These are phyloP conservation scores for Cubamyces lactineus DNA, from an alignment of 768 basidiomycete species.

Conservation along the genomic window DNA sequence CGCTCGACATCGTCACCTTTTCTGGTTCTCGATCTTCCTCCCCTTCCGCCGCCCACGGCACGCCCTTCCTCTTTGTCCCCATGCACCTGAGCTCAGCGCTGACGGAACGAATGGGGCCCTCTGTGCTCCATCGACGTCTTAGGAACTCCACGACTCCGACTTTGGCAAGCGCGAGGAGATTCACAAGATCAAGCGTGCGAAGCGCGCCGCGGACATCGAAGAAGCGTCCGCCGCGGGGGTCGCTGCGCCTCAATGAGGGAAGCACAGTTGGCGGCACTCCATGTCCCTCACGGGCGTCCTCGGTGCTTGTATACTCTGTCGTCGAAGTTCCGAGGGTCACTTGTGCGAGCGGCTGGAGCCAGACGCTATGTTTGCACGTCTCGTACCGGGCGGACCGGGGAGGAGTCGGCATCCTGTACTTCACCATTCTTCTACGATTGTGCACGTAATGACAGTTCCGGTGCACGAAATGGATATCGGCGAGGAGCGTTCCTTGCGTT, in stretches of 20 bases:
- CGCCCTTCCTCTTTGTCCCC: background rate
- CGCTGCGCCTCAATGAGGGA: background rate
- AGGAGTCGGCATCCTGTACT: too few relatives aligned
- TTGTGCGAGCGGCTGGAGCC: too few relatives aligned
- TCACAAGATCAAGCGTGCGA: constrained; percentile 61
- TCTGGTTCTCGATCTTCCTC: background rate
- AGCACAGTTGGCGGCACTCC: background rate
- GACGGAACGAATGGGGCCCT: background rate
- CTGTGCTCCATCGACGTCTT: too few relatives aligned
- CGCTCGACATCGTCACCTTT: too few relatives aligned
- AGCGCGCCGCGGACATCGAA: constrained; percentile 32
- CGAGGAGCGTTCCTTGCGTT: too few relatives aligned
- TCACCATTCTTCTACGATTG: too few relatives aligned
- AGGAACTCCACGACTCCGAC: constrained; percentile 86
- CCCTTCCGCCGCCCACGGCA: background rate
- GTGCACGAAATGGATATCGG: too few relatives aligned
- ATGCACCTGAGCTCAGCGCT: background rate
- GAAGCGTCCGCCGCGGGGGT: constrained; percentile 1
- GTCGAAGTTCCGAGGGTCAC: background rate
- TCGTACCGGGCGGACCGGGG: too few relatives aligned
- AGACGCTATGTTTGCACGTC: background rate
- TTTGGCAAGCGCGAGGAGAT: constrained; percentile 91
- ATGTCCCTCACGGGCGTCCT: background rate
- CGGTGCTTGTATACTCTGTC: background rate
- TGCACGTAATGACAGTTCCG: too few relatives aligned